Conservation (phyloP, 2,329 filamentous ascomycete genomes). For the Leptographium procerum region DNA sequence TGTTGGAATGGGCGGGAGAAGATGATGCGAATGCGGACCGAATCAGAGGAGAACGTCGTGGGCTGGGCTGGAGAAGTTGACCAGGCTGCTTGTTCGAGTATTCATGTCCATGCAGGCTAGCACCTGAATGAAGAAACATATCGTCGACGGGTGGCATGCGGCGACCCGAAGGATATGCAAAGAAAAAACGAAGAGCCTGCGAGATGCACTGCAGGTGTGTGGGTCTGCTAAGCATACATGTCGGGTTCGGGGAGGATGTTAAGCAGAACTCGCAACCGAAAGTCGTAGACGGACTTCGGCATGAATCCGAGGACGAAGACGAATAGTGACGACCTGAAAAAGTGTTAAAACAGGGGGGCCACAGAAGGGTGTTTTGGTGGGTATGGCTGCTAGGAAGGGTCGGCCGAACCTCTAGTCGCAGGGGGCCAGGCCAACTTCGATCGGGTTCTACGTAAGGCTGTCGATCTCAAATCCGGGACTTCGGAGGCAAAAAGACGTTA, state of each 20-base stretch:
- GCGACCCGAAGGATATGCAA: not conserved
- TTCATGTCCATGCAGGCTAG: constrained; percentile 49
- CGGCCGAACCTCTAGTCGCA: not conserved
- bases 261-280: not conserved
- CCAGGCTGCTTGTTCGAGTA: constrained; percentile 33
- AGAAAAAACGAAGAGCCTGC: not conserved
- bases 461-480: not conserved
- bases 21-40: constrained; percentile 27
- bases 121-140: constrained; percentile 50
- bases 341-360: not conserved
- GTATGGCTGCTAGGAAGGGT: not conserved
- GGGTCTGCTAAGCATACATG: not conserved
- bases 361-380: not conserved
- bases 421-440: not conserved
- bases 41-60: constrained; percentile 27
- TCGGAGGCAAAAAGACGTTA: not conserved
- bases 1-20: not conserved
- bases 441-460: not conserved
- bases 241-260: not conserved
- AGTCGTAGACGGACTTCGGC: not conserved
- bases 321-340: not conserved
- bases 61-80: constrained; percentile 20
- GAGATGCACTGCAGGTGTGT: not conserved
- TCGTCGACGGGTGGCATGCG: constrained; percentile 11
- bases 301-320: not conserved